Conservation (phyloP, 2,329 filamentous ascomycete species). For the Sordariomycetes sp. region DNA sequence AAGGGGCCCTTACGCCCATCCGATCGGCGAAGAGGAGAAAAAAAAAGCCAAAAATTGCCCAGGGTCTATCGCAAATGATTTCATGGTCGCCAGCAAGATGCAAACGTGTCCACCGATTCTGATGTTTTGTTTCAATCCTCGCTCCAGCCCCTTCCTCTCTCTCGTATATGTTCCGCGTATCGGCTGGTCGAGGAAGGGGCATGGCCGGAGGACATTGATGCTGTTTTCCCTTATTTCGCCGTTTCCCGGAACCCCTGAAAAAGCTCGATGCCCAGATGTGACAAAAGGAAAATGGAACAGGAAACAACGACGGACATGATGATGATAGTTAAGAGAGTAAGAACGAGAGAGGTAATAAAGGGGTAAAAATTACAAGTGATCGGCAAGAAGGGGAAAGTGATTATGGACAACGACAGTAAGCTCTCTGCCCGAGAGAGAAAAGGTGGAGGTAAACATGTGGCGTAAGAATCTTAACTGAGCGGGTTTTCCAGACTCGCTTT, state of each 20-base stretch:
- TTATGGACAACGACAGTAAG: neutral
- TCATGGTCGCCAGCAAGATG: neutral
- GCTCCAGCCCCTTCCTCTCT: neutral
- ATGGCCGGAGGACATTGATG: neutral
- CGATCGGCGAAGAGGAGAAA: constrained; percentile 1
- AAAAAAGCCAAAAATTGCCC: constrained; percentile 7
- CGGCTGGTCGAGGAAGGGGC: neutral
- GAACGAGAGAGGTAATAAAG: neutral
- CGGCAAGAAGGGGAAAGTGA: neutral
- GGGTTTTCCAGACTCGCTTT: constrained; percentile 38
- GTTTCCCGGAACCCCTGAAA: neutral
- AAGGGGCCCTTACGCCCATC: neutral
- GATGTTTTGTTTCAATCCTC: neutral
- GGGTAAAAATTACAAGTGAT: neutral
- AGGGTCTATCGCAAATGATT: neutral
- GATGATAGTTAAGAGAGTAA: neutral
- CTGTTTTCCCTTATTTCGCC: neutral
- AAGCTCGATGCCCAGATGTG: neutral
- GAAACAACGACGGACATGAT: neutral
- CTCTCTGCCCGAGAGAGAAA: neutral
- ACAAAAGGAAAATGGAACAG: constrained; percentile 1
- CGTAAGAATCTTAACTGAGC: constrained; percentile 11
- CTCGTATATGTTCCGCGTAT: neutral
- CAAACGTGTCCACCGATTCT: neutral
- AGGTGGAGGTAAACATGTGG: constrained; percentile 7